Evolutionary conservation across 164 flowering plant species (phyloP), one percentile per base, ranked within the genome.

Genomic region (Houttuynia cordata): DNA sequence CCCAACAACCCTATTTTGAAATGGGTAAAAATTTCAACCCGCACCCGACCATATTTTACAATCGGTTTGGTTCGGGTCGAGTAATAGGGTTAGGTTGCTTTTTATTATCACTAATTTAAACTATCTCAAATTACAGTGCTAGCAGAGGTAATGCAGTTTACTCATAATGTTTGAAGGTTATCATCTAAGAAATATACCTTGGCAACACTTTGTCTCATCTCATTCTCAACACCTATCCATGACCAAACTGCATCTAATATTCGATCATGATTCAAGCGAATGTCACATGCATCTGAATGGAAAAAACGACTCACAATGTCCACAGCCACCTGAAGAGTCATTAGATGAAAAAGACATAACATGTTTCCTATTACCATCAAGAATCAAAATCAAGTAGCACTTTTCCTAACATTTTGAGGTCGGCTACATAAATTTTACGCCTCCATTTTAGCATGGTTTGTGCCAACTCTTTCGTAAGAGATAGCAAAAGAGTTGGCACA

Each of bases 161-260:
- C 14, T 45, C 14, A 10, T 12, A 12, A 45, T 10, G 15, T 30
- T 51, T 10, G n/a, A 53, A 53, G 24, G 56, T 45, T n/a, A 14
- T 45, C 49, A 54, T 51, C 20, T 55, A 15, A 41, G 45, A 63
- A 25, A 24, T 53, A 53, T 76, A 89, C 98, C 96, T 87, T 88
- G 55, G 96, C 93, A 42, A 89, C 96, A 78, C 83, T 87, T 61
- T 70, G 80, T 62, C 93, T 81, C 45, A 75, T 80, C 67, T 82
- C 89, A 58, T 79, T 72, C 68, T 81, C 80, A 49, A 92, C 79
- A 67, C 98, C 98, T 53, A 76, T 68, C 98, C 98, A 92, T 20
- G 82, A 80, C 98, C 98, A 92, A 58, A 92, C 84, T 24, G 91
- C 91, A 50, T 89, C 91, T 67, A 87, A 70, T 60, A 92, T 73